Evolutionary conservation across 306 rosid species (phyloP), one percentile per base, ranked within the genome.

Genomic region (Cicer judaicum): DNA sequence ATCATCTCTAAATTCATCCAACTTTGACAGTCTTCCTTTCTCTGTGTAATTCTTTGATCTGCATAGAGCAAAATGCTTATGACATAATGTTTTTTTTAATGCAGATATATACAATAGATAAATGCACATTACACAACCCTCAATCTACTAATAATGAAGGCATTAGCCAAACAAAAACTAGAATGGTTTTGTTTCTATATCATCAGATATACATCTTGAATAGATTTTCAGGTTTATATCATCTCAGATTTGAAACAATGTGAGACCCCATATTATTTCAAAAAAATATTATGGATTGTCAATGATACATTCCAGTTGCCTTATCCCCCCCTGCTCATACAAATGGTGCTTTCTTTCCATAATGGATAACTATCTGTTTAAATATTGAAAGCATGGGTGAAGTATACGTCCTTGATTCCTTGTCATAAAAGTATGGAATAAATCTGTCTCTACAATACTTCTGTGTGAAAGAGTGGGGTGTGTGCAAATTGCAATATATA

Each of bases 11-110:
- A 84, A 84, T 47, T 81, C 89, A 60, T 73, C 80, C 64, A 79
- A 79, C 29, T 67, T 84, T 24, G 87, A 73, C 71, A 71, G 82
- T 41, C 61, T 70, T 73, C 76, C 72, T 81, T 85, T 84, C 46
- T 87, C 89, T 70, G 64, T 39, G 16, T 36, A 72, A 60, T 74
- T 78, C 78, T 83, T 87, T 70, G 89, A 83, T 86, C 98, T 92
- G 88, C 84, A 14, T 64, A 76, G 13, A 65, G 68, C 10, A 62
- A 75, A 65, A 46, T 13, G 13, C 34, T 43, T 1, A 38, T 55
- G 38, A 34, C 42, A 11, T 16, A 50, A 7, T 8, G 53, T 48
- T 29, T 34, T 34, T 42, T 42, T 4, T 0, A 52, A 9, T 21
- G 21, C 18, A 70, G 24, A 61, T 36, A 47, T 36, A 36, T 24